Evolutionary conservation across 1,139 yeast genomes (phyloP).

Genomic region (Trichomonascaceae sp.): DNA sequence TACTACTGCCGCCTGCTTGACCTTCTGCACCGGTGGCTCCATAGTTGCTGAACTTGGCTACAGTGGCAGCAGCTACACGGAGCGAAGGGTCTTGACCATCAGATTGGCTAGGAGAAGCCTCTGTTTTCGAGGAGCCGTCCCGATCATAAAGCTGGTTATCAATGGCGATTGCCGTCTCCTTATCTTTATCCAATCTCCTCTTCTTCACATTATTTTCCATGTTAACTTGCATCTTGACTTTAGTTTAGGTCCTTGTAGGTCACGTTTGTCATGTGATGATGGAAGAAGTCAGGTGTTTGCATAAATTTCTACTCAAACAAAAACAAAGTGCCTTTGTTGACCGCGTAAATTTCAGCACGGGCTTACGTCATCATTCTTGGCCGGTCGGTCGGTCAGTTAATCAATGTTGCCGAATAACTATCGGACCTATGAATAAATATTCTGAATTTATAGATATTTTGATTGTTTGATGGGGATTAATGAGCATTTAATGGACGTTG

Average conservation of each 20-base stretch:
- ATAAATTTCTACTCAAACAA: neutral
- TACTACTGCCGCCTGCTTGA: neutral
- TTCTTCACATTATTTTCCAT: conserved; percentile 7
- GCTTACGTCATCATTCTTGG: neutral
- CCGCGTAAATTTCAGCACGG: conserved; percentile 2
- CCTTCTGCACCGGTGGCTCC: neutral
- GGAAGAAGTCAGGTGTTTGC: conserved; percentile 8
- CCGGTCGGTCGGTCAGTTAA: too few species aligned
- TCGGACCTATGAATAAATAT: too few species aligned
- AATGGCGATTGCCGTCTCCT: conserved; percentile 6
- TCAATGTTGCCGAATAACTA: too few species aligned
- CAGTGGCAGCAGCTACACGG: neutral
- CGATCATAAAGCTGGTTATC: conserved; percentile 6
- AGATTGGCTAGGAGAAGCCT: neutral
- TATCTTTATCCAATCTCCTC: conserved; percentile 5
- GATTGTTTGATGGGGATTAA: too few species aligned
- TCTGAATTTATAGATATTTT: too few species aligned
- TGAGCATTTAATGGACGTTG: too few species aligned
- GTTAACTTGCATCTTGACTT: conserved; percentile 7
- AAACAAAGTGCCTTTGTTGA: neutral
- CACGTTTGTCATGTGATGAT: conserved; percentile 8
- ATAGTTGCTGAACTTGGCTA: neutral
- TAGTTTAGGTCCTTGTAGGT: neutral
- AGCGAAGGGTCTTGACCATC: neutral
- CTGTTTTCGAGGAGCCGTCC: neutral